Conservation (phyloP, 306 rosid species). For the Sphenostylis stenocarpa region DNA sequence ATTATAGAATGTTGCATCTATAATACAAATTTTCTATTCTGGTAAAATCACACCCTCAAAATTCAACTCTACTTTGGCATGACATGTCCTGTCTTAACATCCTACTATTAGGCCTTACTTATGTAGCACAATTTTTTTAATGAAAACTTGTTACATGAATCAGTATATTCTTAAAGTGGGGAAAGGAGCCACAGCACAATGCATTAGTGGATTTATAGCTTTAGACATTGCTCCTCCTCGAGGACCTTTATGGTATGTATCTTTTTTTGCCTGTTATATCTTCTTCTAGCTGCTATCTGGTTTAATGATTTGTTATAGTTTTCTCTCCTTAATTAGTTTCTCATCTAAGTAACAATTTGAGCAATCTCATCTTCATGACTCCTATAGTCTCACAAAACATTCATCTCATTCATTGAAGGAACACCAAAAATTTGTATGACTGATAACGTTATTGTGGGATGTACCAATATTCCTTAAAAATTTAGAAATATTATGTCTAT, state of each 20-base stretch:
- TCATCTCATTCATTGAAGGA: background rate
- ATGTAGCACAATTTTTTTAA: background rate
- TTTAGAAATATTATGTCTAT: background rate
- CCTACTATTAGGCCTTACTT: background rate
- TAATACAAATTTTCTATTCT: background rate
- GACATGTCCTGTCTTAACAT: too few species aligned
- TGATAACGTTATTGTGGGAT: background rate
- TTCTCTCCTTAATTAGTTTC: background rate
- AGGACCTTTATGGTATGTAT: slow-evolving; percentile 69
- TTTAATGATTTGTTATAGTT: background rate
- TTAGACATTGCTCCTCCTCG: slow-evolving; percentile 75
- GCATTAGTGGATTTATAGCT: slow-evolving; percentile 71
- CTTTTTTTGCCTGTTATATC: background rate
- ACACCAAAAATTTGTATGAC: background rate
- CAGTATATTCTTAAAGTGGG: slow-evolving; percentile 74
- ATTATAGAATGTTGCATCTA: background rate
- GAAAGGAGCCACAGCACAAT: slow-evolving; percentile 58
- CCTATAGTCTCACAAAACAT: background rate
- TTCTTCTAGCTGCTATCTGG: background rate
- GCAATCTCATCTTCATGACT: background rate
- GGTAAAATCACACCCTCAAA: too few species aligned
- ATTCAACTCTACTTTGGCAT: too few species aligned
- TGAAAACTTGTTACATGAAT: slow-evolving; percentile 32
- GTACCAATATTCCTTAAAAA: background rate
- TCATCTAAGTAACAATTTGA: background rate